Conservation (phyloP, 305 asterid genomes). For the Withania somnifera region DNA sequence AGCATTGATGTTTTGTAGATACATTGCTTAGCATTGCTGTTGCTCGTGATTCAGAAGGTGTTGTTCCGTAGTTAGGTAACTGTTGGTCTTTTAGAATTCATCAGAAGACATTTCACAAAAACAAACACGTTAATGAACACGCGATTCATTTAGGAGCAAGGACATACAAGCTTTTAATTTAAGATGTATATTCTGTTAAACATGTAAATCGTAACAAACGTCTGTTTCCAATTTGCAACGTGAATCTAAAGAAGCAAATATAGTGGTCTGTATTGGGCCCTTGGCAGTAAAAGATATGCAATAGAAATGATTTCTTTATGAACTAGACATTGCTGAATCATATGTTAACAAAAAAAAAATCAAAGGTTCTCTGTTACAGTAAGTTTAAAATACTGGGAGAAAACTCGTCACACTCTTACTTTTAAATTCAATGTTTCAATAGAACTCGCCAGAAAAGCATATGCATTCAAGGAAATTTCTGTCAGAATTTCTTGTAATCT, state of each 20-base stretch:
- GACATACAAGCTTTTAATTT: too few species aligned
- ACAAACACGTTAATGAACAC: too few species aligned
- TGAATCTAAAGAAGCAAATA: neutral
- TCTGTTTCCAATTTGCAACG: too few species aligned
- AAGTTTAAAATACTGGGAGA: neutral
- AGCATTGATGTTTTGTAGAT: too few species aligned
- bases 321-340: neutral
- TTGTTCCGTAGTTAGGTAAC: too few species aligned
- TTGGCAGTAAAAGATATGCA: neutral
- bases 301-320: neutral
- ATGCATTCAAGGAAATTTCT: constrained; percentile 51
- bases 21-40: too few species aligned
- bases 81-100: too few species aligned
- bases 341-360: neutral
- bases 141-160: too few species aligned
- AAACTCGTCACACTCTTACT: neutral
- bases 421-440: constrained; percentile 12
- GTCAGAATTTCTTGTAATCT: constrained; percentile 15
- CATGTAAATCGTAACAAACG: too few species aligned
- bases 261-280: neutral
- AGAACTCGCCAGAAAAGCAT: constrained; percentile 46
- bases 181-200: too few species aligned
- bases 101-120: too few species aligned
- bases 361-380: neutral
- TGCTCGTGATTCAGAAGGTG: too few species aligned